phyloP scores from a whole-genome alignment of 2,329 filamentous ascomycete genomes.

The Epichloe hybrida region DNA sequence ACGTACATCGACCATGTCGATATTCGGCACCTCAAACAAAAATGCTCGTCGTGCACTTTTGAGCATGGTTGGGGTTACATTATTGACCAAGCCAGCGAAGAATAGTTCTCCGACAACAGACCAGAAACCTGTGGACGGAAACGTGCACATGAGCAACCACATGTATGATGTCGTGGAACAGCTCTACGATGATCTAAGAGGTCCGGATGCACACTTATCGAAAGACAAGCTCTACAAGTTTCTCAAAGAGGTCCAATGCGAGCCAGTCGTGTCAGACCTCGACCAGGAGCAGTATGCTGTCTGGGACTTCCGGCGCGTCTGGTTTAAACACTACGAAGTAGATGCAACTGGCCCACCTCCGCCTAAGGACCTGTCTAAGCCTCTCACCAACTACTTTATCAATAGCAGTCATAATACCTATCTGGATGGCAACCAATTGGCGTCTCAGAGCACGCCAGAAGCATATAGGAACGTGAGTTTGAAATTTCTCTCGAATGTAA shows the following conservation, averaged over 20 bases:
- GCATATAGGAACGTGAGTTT: slow-evolving; percentile 59
- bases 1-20: slow-evolving; percentile 24
- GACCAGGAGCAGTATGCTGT: slow-evolving; percentile 29
- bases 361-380: slow-evolving; percentile 46
- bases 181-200: slow-evolving; percentile 33
- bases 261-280: slow-evolving; percentile 19
- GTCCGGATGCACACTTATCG: slow-evolving; percentile 16
- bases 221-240: slow-evolving; percentile 32
- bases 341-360: slow-evolving; percentile 30
- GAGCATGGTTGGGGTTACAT: slow-evolving; percentile 21
- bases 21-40: slow-evolving; percentile 24
- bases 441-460: slow-evolving; percentile 61
- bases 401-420: slow-evolving; percentile 95
- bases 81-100: slow-evolving; percentile 12
- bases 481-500: neutral
- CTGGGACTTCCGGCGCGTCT: slow-evolving; percentile 37
- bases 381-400: slow-evolving; percentile 83
- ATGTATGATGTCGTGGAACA: slow-evolving; percentile 34
- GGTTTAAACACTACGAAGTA: slow-evolving; percentile 29
- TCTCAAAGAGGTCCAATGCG: slow-evolving; percentile 35
- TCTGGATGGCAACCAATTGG: slow-evolving; percentile 72
- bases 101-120: slow-evolving; percentile 14
- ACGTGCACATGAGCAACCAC: slow-evolving; percentile 31
- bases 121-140: slow-evolving; percentile 10
- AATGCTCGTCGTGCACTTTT: slow-evolving; percentile 16